A percentile compares a stretch with the other conserved stretches of the same genome.
These are phyloP conservation scores for Beauveria rudraprayagi DNA, from an alignment of 2,329 filamentous ascomycete genomes.

Conservation along the genomic window DNA sequence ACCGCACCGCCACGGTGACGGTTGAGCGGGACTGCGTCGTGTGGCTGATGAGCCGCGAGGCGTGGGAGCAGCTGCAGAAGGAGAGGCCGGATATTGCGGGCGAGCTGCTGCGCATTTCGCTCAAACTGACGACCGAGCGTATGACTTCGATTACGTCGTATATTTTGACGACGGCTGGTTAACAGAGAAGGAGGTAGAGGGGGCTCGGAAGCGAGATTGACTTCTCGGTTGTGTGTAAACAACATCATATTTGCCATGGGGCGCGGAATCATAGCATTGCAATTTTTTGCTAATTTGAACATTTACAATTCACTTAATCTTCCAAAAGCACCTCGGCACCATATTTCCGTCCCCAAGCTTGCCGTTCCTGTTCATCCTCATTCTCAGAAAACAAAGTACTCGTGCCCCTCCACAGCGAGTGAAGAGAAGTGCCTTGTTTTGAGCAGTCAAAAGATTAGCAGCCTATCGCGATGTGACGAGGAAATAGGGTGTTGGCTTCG, in stretches of 20 bases:
- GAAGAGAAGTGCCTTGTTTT: too few species aligned
- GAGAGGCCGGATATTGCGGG: conserved; percentile 69
- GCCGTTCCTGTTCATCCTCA: too few species aligned
- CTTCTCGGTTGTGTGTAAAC: not conserved
- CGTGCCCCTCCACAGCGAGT: too few species aligned
- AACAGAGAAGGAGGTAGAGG: not conserved
- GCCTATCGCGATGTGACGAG: too few species aligned
- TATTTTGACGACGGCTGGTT: conserved; percentile 43
- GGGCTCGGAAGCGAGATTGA: too few species aligned
- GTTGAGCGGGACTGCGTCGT: conserved; percentile 75
- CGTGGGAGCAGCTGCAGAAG: conserved; percentile 65
- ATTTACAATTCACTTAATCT: too few species aligned
- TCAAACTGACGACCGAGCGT: conserved; percentile 90
- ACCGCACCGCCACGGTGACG: conserved; percentile 75
- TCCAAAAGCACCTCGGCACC: too few species aligned
- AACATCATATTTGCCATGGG: not conserved
- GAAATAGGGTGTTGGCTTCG: too few species aligned
- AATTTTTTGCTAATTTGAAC: not conserved
- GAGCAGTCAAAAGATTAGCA: too few species aligned
- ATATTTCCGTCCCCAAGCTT: too few species aligned
- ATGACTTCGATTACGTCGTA: conserved; percentile 64
- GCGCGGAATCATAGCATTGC: not conserved
- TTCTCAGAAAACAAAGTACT: too few species aligned
- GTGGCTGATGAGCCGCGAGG: conserved; percentile 68
- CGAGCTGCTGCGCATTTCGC: conserved; percentile 76